Evolutionary conservation across 202 grass and related monocot genomes (phyloP).

Genomic region (Digitaria exilis): DNA sequence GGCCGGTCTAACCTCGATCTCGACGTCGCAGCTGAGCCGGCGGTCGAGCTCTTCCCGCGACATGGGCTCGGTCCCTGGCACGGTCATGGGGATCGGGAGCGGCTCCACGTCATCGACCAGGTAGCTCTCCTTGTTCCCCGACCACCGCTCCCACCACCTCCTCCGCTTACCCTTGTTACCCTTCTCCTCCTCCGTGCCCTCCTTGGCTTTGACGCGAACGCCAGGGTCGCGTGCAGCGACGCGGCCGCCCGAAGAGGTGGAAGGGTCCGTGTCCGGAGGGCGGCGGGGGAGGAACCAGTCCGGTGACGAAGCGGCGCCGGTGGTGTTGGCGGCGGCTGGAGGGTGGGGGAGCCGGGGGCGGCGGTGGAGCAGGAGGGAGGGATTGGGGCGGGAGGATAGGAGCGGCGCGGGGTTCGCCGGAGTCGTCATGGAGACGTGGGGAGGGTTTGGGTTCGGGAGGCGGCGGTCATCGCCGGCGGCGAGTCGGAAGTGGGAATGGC

Average conservation of each 20-base stretch:
- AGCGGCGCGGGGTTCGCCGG: constrained; percentile 33
- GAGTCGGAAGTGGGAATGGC: background rate
- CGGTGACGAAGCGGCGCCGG: constrained; percentile 49
- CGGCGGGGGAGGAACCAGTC: constrained; percentile 73
- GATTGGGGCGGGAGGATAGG: constrained; percentile 45
- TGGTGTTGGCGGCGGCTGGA: constrained; percentile 64
- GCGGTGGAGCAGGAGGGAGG: background rate
- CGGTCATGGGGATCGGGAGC: constrained; percentile 81
- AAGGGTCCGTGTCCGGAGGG: constrained; percentile 10
- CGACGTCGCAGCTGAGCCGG: constrained; percentile 75
- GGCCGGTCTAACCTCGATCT: constrained; percentile 58
- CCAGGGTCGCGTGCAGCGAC: constrained; percentile 65
- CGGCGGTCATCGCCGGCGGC: constrained; percentile 53
- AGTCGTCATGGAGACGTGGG: constrained; percentile 49
- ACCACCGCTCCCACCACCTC: constrained; percentile 90
- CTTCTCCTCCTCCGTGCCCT: constrained; percentile 51
- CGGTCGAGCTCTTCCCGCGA: constrained; percentile 79
- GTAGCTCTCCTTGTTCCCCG: constrained; percentile 89
- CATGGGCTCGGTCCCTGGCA: constrained; percentile 66
- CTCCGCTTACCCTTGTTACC: constrained; percentile 39
- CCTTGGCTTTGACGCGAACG: constrained; percentile 81
- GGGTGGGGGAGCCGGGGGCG: constrained; percentile 10
- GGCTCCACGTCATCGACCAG: constrained; percentile 72
- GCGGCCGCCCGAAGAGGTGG: constrained; percentile 47
- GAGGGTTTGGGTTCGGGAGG: constrained; percentile 23